Evolutionary conservation across 768 basidiomycete species (phyloP).

Genomic region (Tylopilus intermedius): DNA sequence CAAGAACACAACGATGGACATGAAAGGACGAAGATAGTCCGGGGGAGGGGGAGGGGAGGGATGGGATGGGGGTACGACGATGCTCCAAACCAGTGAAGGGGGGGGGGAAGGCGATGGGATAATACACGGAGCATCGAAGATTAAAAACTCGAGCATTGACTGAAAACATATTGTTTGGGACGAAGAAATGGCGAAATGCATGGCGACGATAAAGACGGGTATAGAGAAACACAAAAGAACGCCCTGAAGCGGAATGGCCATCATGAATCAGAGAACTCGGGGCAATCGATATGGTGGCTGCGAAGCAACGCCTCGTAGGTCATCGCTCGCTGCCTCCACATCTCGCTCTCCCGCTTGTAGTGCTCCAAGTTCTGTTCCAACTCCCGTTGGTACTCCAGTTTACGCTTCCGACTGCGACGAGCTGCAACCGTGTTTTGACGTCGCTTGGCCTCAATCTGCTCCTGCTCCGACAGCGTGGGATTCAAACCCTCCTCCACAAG

Average conservation of each 20-base stretch:
- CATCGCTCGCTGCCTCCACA: slow-evolving; percentile 55
- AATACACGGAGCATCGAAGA: slow-evolving; percentile 45
- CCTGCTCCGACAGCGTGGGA: slow-evolving; percentile 49
- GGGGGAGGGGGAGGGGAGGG: background rate
- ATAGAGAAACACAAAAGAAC: slow-evolving; percentile 10
- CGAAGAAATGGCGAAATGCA: slow-evolving; percentile 5
- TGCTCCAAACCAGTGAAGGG: slow-evolving; percentile 48
- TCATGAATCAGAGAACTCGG: slow-evolving; percentile 39
- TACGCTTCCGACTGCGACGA: slow-evolving; percentile 70
- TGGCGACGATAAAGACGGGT: background rate
- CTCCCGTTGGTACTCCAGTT: slow-evolving; percentile 61
- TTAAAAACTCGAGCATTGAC: slow-evolving; percentile 14
- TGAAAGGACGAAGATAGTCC: background rate
- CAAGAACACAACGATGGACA: background rate
- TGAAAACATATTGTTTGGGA: slow-evolving; percentile 4
- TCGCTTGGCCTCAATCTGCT: slow-evolving; percentile 74
- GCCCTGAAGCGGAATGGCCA: background rate
- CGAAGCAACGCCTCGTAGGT: slow-evolving; percentile 47
- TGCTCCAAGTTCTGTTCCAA: slow-evolving; percentile 55
- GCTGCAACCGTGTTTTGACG: slow-evolving; percentile 84
- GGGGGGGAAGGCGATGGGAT: slow-evolving; percentile 25
- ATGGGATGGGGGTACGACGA: slow-evolving; percentile 45
- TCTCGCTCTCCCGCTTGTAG: slow-evolving; percentile 53
- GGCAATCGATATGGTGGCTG: slow-evolving; percentile 54
- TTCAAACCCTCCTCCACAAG: slow-evolving; percentile 21